phyloP scores from a whole-genome alignment of 2,329 filamentous ascomycete genomes.

The Bipolaris bicolor region DNA sequence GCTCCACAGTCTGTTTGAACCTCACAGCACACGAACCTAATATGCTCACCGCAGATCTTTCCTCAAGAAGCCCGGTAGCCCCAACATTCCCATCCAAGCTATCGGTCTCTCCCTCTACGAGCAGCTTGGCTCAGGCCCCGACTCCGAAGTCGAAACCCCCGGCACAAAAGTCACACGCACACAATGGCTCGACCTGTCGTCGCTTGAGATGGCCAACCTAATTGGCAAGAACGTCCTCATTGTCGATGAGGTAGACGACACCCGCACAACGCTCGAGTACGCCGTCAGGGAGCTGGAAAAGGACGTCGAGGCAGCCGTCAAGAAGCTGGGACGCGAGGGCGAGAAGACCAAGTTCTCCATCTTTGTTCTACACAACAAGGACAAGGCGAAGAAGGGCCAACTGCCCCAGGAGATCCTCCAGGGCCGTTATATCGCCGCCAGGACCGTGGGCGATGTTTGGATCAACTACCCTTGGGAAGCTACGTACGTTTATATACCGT shows the following conservation, averaged over 20 bases:
- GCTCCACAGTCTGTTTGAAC: neutral
- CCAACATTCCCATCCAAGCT: constrained; percentile 99
- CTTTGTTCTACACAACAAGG: constrained; percentile 98
- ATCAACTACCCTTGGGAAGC: constrained; percentile 99
- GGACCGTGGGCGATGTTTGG: constrained; percentile 93
- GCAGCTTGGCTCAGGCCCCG: constrained; percentile 66
- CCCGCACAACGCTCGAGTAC: constrained; percentile 90
- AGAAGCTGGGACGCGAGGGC: constrained; percentile 69
- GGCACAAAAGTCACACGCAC: constrained; percentile 96
- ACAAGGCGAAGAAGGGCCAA: constrained; percentile 91
- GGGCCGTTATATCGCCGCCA: constrained; percentile 80
- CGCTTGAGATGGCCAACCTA: constrained; percentile 84
- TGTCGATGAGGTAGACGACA: constrained; percentile 95
- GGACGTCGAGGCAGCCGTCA: constrained; percentile 83
- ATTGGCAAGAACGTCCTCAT: constrained; percentile 92
- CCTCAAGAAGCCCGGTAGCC: constrained; percentile 82
- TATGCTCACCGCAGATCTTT: constrained; percentile 67
- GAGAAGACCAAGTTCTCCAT: constrained; percentile 88
- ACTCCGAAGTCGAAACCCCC: constrained; percentile 73
- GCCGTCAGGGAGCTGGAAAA: constrained; percentile 92
- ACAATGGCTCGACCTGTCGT: constrained; percentile 94
- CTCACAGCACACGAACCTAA: neutral
- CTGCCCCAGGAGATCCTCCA: constrained; percentile 80
- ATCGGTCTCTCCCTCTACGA: constrained; percentile 98
- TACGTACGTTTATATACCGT: constrained; percentile 55